A percentile compares a stretch with the other conserved stretches of the same genome.
Conservation (phyloP, 108 stramenopile genomes). For the Pinguiococcus pyrenoidosus region DNA sequence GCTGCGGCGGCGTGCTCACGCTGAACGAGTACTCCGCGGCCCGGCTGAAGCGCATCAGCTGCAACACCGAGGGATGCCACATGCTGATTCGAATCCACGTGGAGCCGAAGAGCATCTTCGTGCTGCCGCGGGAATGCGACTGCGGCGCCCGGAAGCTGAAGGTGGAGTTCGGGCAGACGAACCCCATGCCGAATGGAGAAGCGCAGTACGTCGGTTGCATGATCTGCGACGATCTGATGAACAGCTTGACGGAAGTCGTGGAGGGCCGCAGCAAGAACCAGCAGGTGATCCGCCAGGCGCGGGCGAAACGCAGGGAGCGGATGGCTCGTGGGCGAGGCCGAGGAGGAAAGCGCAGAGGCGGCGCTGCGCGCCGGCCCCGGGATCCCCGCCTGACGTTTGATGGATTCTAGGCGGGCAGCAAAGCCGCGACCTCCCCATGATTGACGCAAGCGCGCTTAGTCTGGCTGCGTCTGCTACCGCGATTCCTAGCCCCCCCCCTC, state of each 20-base stretch:
- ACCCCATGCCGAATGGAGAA: neutral
- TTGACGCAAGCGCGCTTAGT: too few relatives aligned
- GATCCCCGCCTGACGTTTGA: too few relatives aligned
- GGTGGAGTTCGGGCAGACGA: neutral
- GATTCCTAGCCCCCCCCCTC: too few relatives aligned
- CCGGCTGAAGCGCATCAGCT: neutral
- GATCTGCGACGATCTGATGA: neutral
- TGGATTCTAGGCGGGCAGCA: too few relatives aligned
- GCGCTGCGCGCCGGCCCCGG: too few relatives aligned
- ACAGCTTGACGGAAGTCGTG: slow-evolving; percentile 2
- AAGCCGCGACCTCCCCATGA: too few relatives aligned
- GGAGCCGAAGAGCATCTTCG: neutral
- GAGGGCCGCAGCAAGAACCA: neutral
- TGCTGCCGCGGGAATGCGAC: neutral
- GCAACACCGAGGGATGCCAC: neutral
- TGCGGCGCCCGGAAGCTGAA: neutral
- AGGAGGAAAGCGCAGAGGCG: too few relatives aligned
- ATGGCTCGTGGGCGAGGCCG: too few relatives aligned
- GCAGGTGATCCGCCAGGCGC: neutral
- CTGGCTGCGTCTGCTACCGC: too few relatives aligned
- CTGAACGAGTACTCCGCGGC: too few relatives aligned
- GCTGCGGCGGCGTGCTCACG: too few relatives aligned
- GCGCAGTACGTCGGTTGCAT: neutral
- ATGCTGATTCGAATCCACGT: too few relatives aligned
- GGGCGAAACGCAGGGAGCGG: neutral